These are phyloP conservation scores for Allium fistulosum DNA, from an alignment of 106 monocot species.

Conservation along the genomic window DNA sequence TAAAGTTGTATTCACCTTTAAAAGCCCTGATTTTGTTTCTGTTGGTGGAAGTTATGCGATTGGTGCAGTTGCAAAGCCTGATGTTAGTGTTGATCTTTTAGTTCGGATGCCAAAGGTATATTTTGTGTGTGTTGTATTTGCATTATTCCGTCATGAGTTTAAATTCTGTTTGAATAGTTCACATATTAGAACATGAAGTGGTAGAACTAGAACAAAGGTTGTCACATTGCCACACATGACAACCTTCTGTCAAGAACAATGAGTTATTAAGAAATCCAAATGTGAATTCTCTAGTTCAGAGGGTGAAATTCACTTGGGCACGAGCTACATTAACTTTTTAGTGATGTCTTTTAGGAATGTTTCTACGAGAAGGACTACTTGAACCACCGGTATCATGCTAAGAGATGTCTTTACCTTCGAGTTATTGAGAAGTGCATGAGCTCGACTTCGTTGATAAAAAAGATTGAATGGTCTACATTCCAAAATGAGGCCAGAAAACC, in stretches of 20 bases:
- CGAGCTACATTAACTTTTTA: too few relatives aligned
- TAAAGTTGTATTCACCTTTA: conserved; percentile 58
- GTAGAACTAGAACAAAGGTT: too few relatives aligned
- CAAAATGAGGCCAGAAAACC: conserved; percentile 88
- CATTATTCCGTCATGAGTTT: too few relatives aligned
- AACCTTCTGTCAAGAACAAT: too few relatives aligned
- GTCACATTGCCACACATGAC: too few relatives aligned
- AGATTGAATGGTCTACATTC: conserved; percentile 63
- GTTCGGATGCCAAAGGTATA: conserved; percentile 84
- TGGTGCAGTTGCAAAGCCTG: conserved; percentile 58
- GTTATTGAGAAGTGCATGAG: conserved; percentile 60
- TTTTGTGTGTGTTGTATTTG: too few relatives aligned
- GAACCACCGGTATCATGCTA: conserved; percentile 92
- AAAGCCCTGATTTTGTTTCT: conserved; percentile 36
- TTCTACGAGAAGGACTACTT: conserved; percentile 11
- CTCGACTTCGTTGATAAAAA: conserved; percentile 26
- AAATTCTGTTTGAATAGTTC: too few relatives aligned
- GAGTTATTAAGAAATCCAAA: too few relatives aligned
- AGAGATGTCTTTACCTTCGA: conserved; percentile 78
- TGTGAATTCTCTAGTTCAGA: too few relatives aligned
- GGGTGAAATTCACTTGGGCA: too few relatives aligned
- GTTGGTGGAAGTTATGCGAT: conserved; percentile 69
- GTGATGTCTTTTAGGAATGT: conserved; percentile 2
- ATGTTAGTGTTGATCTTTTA: conserved; percentile 64
- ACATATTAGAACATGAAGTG: too few relatives aligned